Evolutionary conservation across 1,284 basidiomycete species (phyloP).

Genomic region (Boletus mariae): DNA sequence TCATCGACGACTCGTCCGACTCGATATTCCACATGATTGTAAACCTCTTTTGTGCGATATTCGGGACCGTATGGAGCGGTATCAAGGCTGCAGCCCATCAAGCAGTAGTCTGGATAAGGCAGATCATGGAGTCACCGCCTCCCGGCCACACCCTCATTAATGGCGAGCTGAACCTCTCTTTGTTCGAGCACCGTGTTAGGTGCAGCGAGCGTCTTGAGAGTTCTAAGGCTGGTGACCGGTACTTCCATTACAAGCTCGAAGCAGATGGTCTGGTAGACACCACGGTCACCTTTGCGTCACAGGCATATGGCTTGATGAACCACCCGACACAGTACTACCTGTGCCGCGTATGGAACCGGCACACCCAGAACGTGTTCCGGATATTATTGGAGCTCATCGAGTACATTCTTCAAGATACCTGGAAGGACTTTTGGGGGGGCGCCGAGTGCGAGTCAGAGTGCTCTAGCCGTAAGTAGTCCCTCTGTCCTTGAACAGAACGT

Average conservation of each 20-base stretch:
- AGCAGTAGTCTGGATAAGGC: slow-evolving; percentile 3
- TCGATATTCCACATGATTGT: slow-evolving; percentile 16
- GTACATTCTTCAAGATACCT: slow-evolving; percentile 11
- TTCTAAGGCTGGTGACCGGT: background rate
- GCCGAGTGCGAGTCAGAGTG: background rate
- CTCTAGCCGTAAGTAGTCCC: slow-evolving; percentile 4
- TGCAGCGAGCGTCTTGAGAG: slow-evolving; percentile 7
- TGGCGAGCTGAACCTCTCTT: slow-evolving; percentile 19
- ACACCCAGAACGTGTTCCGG: slow-evolving; percentile 15
- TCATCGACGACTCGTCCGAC: background rate
- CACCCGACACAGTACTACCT: slow-evolving; percentile 16
- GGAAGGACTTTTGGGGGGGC: background rate
- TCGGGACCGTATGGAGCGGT: slow-evolving; percentile 6
- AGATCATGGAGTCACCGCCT: slow-evolving; percentile 8
- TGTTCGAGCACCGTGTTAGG: slow-evolving; percentile 23
- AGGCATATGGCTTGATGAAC: background rate
- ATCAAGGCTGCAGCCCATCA: slow-evolving; percentile 2
- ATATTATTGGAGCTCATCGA: slow-evolving; percentile 19
- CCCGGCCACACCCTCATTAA: slow-evolving; percentile 23
- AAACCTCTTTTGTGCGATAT: slow-evolving; percentile 12
- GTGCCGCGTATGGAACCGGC: slow-evolving; percentile 20
- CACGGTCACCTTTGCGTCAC: slow-evolving; percentile 8
- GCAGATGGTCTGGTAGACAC: slow-evolving; percentile 10
- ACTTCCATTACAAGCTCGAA: slow-evolving; percentile 13
- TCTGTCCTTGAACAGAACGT: background rate